Conservation (phyloP, 2,329 filamentous ascomycete genomes). For the Sporothrix curviconia region DNA sequence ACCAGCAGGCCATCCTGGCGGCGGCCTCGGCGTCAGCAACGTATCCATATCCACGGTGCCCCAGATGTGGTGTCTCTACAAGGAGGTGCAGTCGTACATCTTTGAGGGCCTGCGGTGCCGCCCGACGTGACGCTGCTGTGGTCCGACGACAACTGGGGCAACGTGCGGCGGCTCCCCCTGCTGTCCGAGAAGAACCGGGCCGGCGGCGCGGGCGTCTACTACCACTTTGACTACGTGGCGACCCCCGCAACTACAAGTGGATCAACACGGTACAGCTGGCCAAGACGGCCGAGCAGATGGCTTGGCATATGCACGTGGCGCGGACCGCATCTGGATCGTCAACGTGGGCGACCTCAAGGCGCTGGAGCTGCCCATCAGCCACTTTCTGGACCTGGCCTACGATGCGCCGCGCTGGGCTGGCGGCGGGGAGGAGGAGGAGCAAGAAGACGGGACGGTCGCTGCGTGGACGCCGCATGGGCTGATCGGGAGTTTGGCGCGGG, state of each 20-base stretch:
- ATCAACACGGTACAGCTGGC: slow-evolving; percentile 59
- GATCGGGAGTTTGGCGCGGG: slow-evolving; percentile 54
- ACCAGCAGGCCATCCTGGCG: slow-evolving; percentile 53
- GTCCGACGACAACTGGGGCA: slow-evolving; percentile 65
- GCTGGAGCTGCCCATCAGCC: slow-evolving; percentile 57
- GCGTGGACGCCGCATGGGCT: slow-evolving; percentile 50
- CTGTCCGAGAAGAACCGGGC: slow-evolving; percentile 51
- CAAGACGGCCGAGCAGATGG: slow-evolving; percentile 56
- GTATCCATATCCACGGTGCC: slow-evolving; percentile 52
- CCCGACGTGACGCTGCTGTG: slow-evolving; percentile 63
- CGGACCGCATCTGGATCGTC: slow-evolving; percentile 58
- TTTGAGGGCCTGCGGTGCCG: slow-evolving; percentile 54
- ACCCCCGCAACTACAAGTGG: slow-evolving; percentile 47
- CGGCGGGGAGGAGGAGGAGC: too few relatives aligned
- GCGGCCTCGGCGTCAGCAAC: slow-evolving; percentile 46
- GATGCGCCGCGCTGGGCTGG: slow-evolving; percentile 52
- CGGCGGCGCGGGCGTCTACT: slow-evolving; percentile 62
- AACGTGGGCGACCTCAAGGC: slow-evolving; percentile 63
- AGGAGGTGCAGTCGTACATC: slow-evolving; percentile 65
- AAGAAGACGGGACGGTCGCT: too few relatives aligned
- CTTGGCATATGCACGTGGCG: slow-evolving; percentile 51
- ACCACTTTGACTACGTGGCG: slow-evolving; percentile 51
- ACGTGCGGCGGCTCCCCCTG: slow-evolving; percentile 55
- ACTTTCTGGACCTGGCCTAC: slow-evolving; percentile 64
- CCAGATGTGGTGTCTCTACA: slow-evolving; percentile 69